Conservation (phyloP, 768 basidiomycete genomes). For the Hygrocybe coccinea region DNA sequence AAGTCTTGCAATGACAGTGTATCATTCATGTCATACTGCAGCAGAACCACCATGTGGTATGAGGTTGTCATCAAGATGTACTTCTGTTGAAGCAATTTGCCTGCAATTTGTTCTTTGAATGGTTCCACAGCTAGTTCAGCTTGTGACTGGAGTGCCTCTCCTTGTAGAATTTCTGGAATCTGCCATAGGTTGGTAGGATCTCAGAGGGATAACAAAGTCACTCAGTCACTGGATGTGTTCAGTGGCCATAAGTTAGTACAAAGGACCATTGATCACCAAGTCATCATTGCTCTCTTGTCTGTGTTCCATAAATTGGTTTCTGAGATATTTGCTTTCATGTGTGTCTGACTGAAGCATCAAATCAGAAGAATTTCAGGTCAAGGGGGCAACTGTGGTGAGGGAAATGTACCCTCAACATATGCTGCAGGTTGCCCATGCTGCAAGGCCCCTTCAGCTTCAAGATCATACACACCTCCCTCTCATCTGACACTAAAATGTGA, state of each 20-base stretch:
- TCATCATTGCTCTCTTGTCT: slow-evolving; percentile 84
- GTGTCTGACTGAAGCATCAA: slow-evolving; percentile 68
- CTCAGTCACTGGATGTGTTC: slow-evolving; percentile 66
- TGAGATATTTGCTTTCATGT: slow-evolving; percentile 90
- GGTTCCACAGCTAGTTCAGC: slow-evolving; percentile 98
- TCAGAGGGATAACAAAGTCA: slow-evolving; percentile 84
- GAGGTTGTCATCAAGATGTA: slow-evolving; percentile 95
- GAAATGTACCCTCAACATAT: slow-evolving; percentile 63
- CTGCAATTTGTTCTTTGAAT: slow-evolving; percentile 92
- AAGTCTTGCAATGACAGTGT: slow-evolving; percentile 80
- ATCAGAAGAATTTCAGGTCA: neutral
- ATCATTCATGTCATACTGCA: slow-evolving; percentile 91
- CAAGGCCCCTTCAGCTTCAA: slow-evolving; percentile 95
- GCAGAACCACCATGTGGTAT: slow-evolving; percentile 90
- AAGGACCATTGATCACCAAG: slow-evolving; percentile 89
- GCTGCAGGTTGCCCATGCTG: slow-evolving; percentile 90
- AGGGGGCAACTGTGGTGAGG: neutral
- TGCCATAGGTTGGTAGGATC: slow-evolving; percentile 80
- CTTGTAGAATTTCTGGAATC: slow-evolving; percentile 91
- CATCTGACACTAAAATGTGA: slow-evolving; percentile 87
- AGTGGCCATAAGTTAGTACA: slow-evolving; percentile 97
- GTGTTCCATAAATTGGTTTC: slow-evolving; percentile 89
- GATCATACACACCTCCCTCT: slow-evolving; percentile 97
- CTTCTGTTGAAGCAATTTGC: slow-evolving; percentile 92
- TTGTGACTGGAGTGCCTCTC: slow-evolving; percentile 92